These are phyloP conservation scores for Sarocladiaceae sp. DNA, from an alignment of 2,329 filamentous ascomycete species.

Conservation along the genomic window DNA sequence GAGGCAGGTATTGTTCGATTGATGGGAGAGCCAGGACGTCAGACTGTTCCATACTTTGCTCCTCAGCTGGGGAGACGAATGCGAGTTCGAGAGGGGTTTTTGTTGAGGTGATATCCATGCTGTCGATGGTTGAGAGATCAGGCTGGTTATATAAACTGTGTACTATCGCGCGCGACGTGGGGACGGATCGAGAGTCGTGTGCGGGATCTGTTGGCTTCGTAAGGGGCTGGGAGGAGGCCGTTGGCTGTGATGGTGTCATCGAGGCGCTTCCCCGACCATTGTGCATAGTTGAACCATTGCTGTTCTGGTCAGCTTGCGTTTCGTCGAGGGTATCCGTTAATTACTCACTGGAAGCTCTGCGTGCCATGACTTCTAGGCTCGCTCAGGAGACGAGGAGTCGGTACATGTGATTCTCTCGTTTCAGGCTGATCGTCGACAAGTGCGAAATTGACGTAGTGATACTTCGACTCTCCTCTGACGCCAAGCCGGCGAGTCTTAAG, in stretches of 20 bases:
- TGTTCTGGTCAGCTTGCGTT: slow-evolving; percentile 26
- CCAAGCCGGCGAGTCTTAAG: slow-evolving; percentile 88
- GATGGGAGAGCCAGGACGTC: slow-evolving; percentile 75
- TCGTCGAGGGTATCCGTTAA: no score
- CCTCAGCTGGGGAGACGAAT: slow-evolving; percentile 49
- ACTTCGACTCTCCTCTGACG: slow-evolving; percentile 94
- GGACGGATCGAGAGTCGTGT: background rate
- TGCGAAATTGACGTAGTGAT: slow-evolving; percentile 77
- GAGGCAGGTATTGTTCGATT: slow-evolving; percentile 74
- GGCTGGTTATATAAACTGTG: slow-evolving; percentile 55
- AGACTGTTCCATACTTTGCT: slow-evolving; percentile 49
- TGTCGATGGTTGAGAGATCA: slow-evolving; percentile 48
- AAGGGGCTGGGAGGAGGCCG: background rate
- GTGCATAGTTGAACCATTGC: slow-evolving; percentile 10
- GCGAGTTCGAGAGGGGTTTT: slow-evolving; percentile 55
- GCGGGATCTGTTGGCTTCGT: background rate
- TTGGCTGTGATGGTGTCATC: background rate
- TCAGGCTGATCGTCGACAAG: slow-evolving; percentile 52
- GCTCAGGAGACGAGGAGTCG: slow-evolving; percentile 41
- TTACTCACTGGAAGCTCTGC: slow-evolving; percentile 44
- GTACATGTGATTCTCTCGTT: slow-evolving; percentile 32
- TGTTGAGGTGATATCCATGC: slow-evolving; percentile 48
- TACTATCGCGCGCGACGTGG: slow-evolving; percentile 12
- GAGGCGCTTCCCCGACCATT: background rate
- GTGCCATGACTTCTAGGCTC: slow-evolving; percentile 37